These are phyloP conservation scores for Guadua angustifolia DNA, from an alignment of 176 grass and related monocot genomes.

Conservation along the genomic window DNA sequence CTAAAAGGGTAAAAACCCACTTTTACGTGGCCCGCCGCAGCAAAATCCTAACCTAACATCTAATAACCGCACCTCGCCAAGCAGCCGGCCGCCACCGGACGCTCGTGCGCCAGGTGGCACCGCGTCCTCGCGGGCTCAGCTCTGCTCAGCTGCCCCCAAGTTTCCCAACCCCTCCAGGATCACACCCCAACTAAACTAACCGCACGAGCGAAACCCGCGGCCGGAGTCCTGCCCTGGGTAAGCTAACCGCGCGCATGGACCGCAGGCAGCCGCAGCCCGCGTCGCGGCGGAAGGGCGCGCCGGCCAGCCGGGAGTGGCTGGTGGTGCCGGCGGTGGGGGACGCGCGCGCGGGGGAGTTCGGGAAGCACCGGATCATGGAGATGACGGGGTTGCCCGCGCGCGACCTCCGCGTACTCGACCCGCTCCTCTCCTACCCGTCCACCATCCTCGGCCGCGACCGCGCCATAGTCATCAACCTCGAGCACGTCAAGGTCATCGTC, in stretches of 20 bases:
- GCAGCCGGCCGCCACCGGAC: background rate
- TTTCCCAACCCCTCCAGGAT: background rate
- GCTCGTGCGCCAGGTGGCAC: constrained; percentile 7
- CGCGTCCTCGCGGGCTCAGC: background rate
- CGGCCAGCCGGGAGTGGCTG: constrained; percentile 70
- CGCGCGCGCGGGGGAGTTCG: constrained; percentile 52
- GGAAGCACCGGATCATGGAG: constrained; percentile 79
- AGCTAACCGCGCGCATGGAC: constrained; percentile 20
- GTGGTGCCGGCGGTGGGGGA: constrained; percentile 71
- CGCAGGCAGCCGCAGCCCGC: constrained; percentile 26
- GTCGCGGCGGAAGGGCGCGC: constrained; percentile 62
- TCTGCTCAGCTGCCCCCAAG: background rate
- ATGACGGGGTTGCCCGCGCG: constrained; percentile 81
- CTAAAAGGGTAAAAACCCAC: no score
- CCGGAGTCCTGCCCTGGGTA: background rate
- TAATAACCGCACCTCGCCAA: background rate
- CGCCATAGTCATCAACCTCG: constrained; percentile 81
- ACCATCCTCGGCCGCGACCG: constrained; percentile 80
- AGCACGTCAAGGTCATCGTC: constrained; percentile 78
- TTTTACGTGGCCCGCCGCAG: no score
- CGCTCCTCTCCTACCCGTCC: constrained; percentile 80
- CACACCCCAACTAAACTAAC: constrained; percentile 25
- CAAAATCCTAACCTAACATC: no score
- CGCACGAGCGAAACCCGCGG: background rate
- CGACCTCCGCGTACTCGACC: constrained; percentile 81